phyloP scores from a whole-genome alignment of 495 filamentous ascomycete genomes.

The Pyronema omphalodes region DNA sequence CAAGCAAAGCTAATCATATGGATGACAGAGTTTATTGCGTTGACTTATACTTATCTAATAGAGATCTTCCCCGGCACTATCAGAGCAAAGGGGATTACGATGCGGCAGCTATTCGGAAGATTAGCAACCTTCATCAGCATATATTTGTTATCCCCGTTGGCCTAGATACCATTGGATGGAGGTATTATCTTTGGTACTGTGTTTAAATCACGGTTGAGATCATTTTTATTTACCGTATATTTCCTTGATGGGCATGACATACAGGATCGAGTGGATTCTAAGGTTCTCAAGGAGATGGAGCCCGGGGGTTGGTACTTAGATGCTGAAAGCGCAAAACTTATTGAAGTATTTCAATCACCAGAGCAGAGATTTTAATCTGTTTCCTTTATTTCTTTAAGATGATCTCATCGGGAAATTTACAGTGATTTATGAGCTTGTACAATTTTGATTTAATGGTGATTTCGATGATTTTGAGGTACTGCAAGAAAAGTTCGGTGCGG shows the following conservation, averaged over 20 bases:
- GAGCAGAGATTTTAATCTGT: too few species aligned
- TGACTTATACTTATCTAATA: slow-evolving; percentile 36
- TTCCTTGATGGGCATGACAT: slow-evolving; percentile 39
- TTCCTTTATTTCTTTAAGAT: too few species aligned
- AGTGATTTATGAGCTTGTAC: too few species aligned
- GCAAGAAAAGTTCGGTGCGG: too few species aligned
- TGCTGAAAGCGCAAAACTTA: too few species aligned
- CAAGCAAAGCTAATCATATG: not conserved
- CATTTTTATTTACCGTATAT: slow-evolving; percentile 43
- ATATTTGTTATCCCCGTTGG: slow-evolving; percentile 49
- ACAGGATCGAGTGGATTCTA: slow-evolving; percentile 30
- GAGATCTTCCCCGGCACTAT: slow-evolving; percentile 47
- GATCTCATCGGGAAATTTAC: too few species aligned
- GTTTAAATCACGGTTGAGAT: slow-evolving; percentile 41
- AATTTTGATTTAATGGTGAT: too few species aligned
- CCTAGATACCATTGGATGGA: slow-evolving; percentile 40
- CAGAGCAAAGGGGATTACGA: slow-evolving; percentile 41
- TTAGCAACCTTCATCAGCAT: slow-evolving; percentile 38
- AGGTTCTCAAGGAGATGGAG: slow-evolving; percentile 35
- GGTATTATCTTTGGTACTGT: slow-evolving; percentile 44
- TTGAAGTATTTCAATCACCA: too few species aligned
- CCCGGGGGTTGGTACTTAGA: too few species aligned
- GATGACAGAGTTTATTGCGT: not conserved
- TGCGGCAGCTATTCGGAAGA: slow-evolving; percentile 44
- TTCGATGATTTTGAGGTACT: too few species aligned